These are phyloP conservation scores for Citrus mangshanensis DNA, from an alignment of 345 rosid genomes.

Conservation along the genomic window DNA sequence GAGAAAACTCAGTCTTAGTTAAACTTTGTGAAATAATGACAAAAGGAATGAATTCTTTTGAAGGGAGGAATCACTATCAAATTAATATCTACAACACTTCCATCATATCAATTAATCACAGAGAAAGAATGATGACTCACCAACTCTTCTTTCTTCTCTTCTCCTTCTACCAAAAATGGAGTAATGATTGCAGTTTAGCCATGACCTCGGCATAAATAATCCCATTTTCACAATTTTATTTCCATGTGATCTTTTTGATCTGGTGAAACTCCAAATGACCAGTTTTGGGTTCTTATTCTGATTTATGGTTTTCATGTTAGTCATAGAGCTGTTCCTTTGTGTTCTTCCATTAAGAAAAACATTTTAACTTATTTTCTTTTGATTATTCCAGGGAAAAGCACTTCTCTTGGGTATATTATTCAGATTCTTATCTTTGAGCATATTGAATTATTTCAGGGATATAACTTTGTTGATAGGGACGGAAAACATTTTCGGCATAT, in stretches of 20 bases:
- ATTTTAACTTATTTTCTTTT: background rate
- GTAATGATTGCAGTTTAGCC: background rate
- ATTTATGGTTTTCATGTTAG: background rate
- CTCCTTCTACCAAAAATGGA: background rate
- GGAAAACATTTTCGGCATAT: constrained; percentile 85
- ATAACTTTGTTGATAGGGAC: constrained; percentile 83
- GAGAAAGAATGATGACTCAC: background rate
- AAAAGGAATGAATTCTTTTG: background rate
- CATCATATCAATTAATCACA: background rate
- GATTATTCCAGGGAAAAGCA: background rate
- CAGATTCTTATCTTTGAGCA: constrained; percentile 11
- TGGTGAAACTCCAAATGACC: background rate
- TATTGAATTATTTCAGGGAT: constrained; percentile 52
- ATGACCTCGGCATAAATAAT: background rate
- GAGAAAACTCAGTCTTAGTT: too few relatives aligned
- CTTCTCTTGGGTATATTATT: background rate
- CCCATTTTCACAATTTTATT: background rate
- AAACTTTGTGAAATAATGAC: background rate
- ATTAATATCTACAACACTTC: background rate
- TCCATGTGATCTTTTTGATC: background rate
- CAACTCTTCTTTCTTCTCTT: background rate
- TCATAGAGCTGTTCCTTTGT: background rate
- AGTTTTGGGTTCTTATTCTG: background rate
- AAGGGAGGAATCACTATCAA: background rate
- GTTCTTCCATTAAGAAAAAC: background rate